A percentile compares a stretch with the other conserved stretches of the same genome.
Conservation (phyloP, 208 protist species). For the Balamuthia mandrillaris region DNA sequence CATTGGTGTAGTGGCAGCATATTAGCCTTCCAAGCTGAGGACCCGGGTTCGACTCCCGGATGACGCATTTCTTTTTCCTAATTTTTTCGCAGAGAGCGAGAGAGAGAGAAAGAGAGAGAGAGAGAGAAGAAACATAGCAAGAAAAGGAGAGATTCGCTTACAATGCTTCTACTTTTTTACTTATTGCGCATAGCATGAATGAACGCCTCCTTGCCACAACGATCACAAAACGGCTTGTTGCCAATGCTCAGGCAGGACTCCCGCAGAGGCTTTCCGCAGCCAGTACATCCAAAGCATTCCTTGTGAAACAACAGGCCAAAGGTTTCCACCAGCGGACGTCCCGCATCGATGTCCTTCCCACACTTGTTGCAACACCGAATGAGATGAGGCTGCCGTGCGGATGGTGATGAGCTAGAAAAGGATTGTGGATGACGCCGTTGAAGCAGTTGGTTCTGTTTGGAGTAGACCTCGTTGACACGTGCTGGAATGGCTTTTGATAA, state of each 20-base stretch:
- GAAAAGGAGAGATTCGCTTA: no score
- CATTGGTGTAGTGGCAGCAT: no score
- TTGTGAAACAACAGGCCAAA: slow-evolving; percentile 9
- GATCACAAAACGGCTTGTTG: slow-evolving; percentile 38
- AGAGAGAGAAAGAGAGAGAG: no score
- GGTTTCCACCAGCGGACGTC: slow-evolving; percentile 7
- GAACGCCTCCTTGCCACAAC: slow-evolving; percentile 44
- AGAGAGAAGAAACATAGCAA: no score
- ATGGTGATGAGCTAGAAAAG: no score
- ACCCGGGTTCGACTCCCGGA: no score
- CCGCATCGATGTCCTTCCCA: background rate
- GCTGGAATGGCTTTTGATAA: background rate
- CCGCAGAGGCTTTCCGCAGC: background rate
- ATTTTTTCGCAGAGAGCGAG: no score
- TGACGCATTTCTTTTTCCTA: no score
- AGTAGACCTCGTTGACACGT: background rate
- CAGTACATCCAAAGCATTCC: slow-evolving; percentile 32
- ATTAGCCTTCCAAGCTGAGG: no score
- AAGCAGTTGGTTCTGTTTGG: background rate
- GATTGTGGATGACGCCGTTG: background rate
- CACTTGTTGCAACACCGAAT: slow-evolving; percentile 19
- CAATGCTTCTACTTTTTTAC: background rate
- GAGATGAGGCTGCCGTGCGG: background rate
- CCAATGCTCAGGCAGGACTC: slow-evolving; percentile 39
- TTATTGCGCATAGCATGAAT: background rate